phyloP scores from a whole-genome alignment of 495 filamentous ascomycete species.

The Astrothelium macrocarpum region DNA sequence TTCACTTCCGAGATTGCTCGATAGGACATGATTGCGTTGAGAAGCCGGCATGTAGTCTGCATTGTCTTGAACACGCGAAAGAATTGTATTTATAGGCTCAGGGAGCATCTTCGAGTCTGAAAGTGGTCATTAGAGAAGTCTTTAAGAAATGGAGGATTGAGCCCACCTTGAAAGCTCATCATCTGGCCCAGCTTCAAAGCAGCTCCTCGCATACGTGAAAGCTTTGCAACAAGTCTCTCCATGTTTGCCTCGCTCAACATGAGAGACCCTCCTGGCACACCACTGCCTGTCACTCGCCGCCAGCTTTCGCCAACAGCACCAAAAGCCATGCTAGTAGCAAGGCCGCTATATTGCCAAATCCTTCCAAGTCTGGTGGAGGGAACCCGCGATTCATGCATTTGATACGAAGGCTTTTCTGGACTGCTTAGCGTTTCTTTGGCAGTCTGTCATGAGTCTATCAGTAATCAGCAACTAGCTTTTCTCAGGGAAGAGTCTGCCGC shows the following conservation, averaged over 20 bases:
- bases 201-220: slow-evolving; percentile 94
- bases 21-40: slow-evolving; percentile 77
- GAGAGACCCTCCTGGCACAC: slow-evolving; percentile 56
- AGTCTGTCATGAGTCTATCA: slow-evolving; percentile 32
- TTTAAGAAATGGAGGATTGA: slow-evolving; percentile 12
- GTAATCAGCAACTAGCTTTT: slow-evolving; percentile 31
- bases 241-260: slow-evolving; percentile 86
- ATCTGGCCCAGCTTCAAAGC: slow-evolving; percentile 96
- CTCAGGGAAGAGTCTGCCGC: background rate
- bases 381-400: slow-evolving; percentile 81
- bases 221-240: slow-evolving; percentile 81
- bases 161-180: slow-evolving; percentile 82
- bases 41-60: slow-evolving; percentile 96
- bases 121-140: background rate
- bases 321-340: slow-evolving; percentile 91
- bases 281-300: slow-evolving; percentile 53
- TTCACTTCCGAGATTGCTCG: slow-evolving; percentile 65
- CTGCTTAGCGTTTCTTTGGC: slow-evolving; percentile 18
- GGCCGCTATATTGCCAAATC: slow-evolving; percentile 87
- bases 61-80: slow-evolving; percentile 90
- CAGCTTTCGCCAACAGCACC: slow-evolving; percentile 81
- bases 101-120: slow-evolving; percentile 90
- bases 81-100: slow-evolving; percentile 67
- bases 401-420: slow-evolving; percentile 38
- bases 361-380: slow-evolving; percentile 79